Base-by-base conservation (phyloP, 352 stramenopile genomes). In the Saprolegnia parasitica region DNA sequence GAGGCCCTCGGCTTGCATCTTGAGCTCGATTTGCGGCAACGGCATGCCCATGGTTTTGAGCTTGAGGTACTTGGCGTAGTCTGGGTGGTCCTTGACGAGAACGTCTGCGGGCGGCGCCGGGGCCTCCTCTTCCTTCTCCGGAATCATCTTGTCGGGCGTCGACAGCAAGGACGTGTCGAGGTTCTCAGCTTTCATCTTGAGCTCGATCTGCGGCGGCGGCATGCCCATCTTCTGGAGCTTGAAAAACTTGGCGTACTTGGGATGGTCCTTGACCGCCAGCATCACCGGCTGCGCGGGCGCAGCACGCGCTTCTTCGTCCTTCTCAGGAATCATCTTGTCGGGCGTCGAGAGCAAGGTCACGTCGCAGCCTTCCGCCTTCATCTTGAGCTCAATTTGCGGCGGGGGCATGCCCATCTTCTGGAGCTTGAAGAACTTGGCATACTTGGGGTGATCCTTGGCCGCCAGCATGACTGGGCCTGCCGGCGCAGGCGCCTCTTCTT, bases 171-270 rank as follows among this genome's bases (percentile, higher is more conserved):
- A 77, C 24, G 82, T 78, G 74, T 99, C 88, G 18, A 98, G 71
- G 16, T 90, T 90, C 74, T 98, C 54, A 24, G 54, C 54, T 21
- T 67, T 10, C 90, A 98, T 96, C 39, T 96, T 96, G 74, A 98
- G 76, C 65, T 98, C 90, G 10, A 97, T 79, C 46, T 96, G 93
- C 24, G 87, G 83, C 56, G 89, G 83, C 13, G 96, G 96, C 84
- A 99, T 93, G 4, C 93, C 94, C 78, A 98, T 93, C 70, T 96
- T 97, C 54, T 93, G 87, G 73, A 99, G 91, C 74, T 98, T 98
- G 72, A 98, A 98, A 72, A 97, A 99, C 67, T 93, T 93, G 2
- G 73, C 76, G 75, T 81, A 92, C 57, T 85, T 88, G 26, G 85
- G 77, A 52, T 93, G 84, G 24, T 89, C 80, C 39, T 80, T 84